Base-by-base conservation (phyloP, 2,329 filamentous ascomycete genomes). In the Colletotrichum graminicola region DNA sequence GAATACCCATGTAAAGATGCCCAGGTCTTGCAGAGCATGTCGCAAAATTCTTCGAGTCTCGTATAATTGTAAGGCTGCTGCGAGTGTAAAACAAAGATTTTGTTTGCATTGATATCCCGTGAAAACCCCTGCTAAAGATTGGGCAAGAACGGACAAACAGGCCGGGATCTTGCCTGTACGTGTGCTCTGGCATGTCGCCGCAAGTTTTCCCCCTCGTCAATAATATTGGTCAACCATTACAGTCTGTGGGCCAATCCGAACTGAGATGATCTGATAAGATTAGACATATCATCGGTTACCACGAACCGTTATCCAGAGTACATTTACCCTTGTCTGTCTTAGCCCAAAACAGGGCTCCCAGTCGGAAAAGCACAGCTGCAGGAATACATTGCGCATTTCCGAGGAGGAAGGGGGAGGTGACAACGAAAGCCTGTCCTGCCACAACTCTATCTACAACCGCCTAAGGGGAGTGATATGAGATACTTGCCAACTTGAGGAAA, bases 401-500 rank as follows among this genome's bases (percentile, higher is more conserved):
- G 34, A 8, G 32, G 1, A 59, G 12, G 36, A 12, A 12, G 11
- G 56, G 23, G 56, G 26, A 3, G 16, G 39, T 60, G 18, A 43
- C n/a, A 45, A 60, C 26, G 26, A 59, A 29, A 16, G 39, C 43
- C 39, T 10, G 4, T 60, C 18, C 18, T 23, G 39, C 39, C 56
- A 45, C 39, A 41, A 32, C 16, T 59, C 39, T 21, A 45, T 59
- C 36, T 8, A 7, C 16, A 18, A 32, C 11, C 49, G 23, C 23
- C 23, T 18, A 45, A 45, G n/a, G 39, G 14, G 32, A 45, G 56
- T 26, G 26, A 60, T n/a, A n/a, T n/a, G n/a, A 75, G 41, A 79
- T 78, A 12, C 62, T 80, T 10, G 75, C 77, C 0, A 75, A 75
- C 23, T 49, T 80, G 29, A 61, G 77, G 49, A 70, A 59, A 5